Base-by-base conservation (phyloP, 2,329 filamentous ascomycete species). In the Colletotrichum lini region DNA sequence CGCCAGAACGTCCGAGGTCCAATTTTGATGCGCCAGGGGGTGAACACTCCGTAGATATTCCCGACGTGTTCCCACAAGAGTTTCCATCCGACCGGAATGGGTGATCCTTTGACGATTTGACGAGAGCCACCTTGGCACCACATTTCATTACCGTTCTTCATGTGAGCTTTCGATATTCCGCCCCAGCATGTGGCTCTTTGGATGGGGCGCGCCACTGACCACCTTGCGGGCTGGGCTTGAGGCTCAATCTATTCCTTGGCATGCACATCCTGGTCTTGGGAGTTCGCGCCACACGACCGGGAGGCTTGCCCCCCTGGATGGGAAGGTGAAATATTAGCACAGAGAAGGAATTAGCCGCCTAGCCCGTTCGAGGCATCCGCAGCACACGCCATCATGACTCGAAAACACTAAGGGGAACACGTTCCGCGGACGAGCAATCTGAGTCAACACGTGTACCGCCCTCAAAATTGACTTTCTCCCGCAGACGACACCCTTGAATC, bases 161-260 rank as follows among this genome's bases (percentile, higher is more conserved):
- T 56, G 63, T 57, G 42, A 30, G 30, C 30, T 30, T 30, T 30
- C 30, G 30, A 30, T 30, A 30, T 30, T 30, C 30, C 9, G 30
- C 30, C 30, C 30, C 30, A 30, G 30, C 30, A 53, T 45, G 35
- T 59, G 52, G 61, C 60, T 58, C 35, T 26, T 35, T 21, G 9
- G 38, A 52, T 23, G 15, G 35, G 40, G 57, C 49, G 42, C 42
- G 23, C 18, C 30, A 30, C 30, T 30, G 30, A 30, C 6, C 30
- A 30, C 8, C 9, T 40, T 12, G 64, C 23, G 57, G 45, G 64
- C 50, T 40, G 42, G 57, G 42, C 49, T 67, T 67, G 68, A 71
- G 68, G 58, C 68, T 71, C 68, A 71, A 58, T 68, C 18, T 49
- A 38, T 45, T 21, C 12, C 68, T 54, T 67, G 63, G 63, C 63